Conservation (phyloP, 345 rosid species). For the Durio zibethinus region DNA sequence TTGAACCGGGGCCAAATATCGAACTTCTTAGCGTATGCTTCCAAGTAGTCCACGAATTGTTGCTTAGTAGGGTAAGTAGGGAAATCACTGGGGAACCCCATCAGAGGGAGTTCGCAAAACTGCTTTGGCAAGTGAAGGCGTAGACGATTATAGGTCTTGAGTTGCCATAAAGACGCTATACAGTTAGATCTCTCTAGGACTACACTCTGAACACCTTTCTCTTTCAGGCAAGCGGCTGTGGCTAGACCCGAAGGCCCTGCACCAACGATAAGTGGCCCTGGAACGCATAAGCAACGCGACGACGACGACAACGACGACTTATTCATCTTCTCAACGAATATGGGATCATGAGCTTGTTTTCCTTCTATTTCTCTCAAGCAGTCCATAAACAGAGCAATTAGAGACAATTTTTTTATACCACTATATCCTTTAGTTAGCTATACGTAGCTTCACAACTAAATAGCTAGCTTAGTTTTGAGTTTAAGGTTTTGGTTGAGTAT, state of each 20-base stretch:
- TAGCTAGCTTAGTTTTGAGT: slow-evolving; percentile 3
- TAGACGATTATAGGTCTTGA: slow-evolving; percentile 57
- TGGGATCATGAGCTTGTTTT: slow-evolving; percentile 70
- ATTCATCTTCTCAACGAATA: slow-evolving; percentile 30
- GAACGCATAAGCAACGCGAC: slow-evolving; percentile 17
- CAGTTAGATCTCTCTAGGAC: slow-evolving; percentile 54
- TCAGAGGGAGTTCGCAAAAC: slow-evolving; percentile 58
- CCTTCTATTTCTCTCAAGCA: slow-evolving; percentile 71
- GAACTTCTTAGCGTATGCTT: slow-evolving; percentile 34
- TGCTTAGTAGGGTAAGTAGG: slow-evolving; percentile 60
- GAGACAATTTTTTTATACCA: neutral
- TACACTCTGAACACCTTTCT: slow-evolving; percentile 35
- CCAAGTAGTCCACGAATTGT: slow-evolving; percentile 54
- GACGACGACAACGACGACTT: slow-evolving; percentile 11
- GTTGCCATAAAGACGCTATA: slow-evolving; percentile 65
- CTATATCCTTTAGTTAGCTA: neutral
- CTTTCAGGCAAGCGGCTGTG: slow-evolving; percentile 46
- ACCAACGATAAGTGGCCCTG: slow-evolving; percentile 50
- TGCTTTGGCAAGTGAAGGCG: slow-evolving; percentile 65
- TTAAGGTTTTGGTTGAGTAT: neutral
- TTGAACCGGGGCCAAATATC: slow-evolving; percentile 44
- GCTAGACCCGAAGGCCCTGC: slow-evolving; percentile 70
- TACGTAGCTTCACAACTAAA: neutral
- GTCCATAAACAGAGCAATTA: slow-evolving; percentile 32
- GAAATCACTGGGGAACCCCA: slow-evolving; percentile 43